Conservation (phyloP, 1,284 basidiomycete species). For the Irpex rosettiformis region DNA sequence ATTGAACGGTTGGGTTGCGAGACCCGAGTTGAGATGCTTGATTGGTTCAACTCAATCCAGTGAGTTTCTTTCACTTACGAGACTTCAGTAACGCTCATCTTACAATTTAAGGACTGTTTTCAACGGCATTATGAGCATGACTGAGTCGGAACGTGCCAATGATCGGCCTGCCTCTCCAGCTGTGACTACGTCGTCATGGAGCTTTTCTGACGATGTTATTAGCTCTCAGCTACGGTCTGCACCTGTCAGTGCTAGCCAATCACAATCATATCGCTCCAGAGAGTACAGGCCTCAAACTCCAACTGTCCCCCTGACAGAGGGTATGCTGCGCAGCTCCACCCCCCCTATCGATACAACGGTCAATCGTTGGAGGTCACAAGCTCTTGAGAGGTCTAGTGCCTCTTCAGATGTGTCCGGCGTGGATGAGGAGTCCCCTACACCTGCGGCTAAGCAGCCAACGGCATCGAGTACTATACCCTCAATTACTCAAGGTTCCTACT, state of each 20-base stretch:
- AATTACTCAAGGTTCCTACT: background rate
- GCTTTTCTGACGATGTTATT: background rate
- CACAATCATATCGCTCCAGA: background rate
- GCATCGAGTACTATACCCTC: background rate
- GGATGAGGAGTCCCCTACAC: background rate
- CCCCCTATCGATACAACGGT: constrained; percentile 6
- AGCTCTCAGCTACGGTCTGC: background rate
- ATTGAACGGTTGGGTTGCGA: constrained; percentile 11
- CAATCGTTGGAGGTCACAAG: constrained; percentile 1
- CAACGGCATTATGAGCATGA: constrained; percentile 8
- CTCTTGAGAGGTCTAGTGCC: background rate
- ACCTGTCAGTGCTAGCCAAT: background rate
- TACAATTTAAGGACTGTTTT: constrained; percentile 7
- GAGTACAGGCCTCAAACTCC: background rate
- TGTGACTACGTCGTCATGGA: background rate
- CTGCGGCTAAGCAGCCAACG: background rate
- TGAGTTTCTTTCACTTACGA: background rate
- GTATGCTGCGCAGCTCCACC: background rate
- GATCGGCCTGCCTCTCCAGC: background rate
- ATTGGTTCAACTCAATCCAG: constrained; percentile 14
- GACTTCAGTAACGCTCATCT: background rate
- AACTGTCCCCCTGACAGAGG: background rate
- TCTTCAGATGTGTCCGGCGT: background rate
- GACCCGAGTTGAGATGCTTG: constrained; percentile 11
- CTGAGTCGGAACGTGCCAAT: background rate